Conservation (phyloP, 2,329 filamentous ascomycete genomes). For the Atkinsonella hypoxylon region DNA sequence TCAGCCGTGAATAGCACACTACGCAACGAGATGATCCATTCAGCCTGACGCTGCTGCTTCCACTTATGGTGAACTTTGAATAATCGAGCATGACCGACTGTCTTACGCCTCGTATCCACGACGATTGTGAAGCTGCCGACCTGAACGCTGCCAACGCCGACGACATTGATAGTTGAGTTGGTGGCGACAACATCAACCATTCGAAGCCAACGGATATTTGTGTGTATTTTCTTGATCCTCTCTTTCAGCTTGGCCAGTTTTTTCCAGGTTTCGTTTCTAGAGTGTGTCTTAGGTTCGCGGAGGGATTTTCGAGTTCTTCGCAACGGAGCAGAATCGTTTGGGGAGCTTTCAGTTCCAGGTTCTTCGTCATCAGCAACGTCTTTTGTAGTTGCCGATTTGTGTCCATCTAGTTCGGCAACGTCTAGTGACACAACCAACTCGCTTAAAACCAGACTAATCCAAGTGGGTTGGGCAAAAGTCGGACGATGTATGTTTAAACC, state of each 20-base stretch:
- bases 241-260: constrained; percentile 70
- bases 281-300: constrained; percentile 14
- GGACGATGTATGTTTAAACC: constrained; percentile 83
- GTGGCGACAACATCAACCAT: constrained; percentile 81
- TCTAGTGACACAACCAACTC: constrained; percentile 81
- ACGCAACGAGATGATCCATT: constrained; percentile 82
- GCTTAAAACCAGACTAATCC: constrained; percentile 80
- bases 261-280: constrained; percentile 67
- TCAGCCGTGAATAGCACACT: constrained; percentile 84
- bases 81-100: constrained; percentile 78
- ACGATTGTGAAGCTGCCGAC: constrained; percentile 74
- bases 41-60: constrained; percentile 53
- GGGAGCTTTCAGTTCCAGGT: constrained; percentile 14
- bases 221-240: constrained; percentile 72
- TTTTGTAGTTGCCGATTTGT: constrained; percentile 24
- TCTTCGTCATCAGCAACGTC: constrained; percentile 17
- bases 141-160: constrained; percentile 74
- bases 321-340: constrained; percentile 8
- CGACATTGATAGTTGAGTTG: constrained; percentile 63
- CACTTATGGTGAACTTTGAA: constrained; percentile 56
- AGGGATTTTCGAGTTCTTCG: constrained; percentile 8
- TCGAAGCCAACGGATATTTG: constrained; percentile 77
- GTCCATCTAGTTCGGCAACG: constrained; percentile 49
- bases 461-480: constrained; percentile 94
- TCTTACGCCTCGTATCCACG: constrained; percentile 83